Base-by-base conservation (phyloP, 176 grass and related monocot genomes). In the Bonia amplexicaulis region DNA sequence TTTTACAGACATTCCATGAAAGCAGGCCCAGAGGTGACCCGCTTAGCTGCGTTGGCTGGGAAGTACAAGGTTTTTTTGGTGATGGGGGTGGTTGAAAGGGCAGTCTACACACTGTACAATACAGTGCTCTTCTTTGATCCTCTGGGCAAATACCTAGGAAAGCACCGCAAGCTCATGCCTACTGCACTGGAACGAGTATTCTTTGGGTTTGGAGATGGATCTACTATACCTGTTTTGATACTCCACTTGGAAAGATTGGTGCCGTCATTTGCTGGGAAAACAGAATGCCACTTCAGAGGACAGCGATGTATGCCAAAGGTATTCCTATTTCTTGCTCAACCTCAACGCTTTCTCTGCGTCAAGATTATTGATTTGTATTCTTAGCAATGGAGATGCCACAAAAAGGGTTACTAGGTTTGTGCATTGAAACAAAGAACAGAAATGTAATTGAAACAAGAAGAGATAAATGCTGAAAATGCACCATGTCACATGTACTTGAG, bases 201-300 rank as follows among this genome's bases (percentile, higher is more conserved):
- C 75, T 96, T 86, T 91, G 96, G 96, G 25, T 98, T 85, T 58
- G 96, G 96, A 77, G 96, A 96, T 90, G 96, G 96, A 83, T 98
- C 91, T 57, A 98, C 93, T 19, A 88, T 98, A 82, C 96, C 96
- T 66, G 96, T 98, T 65, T 89, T 84, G 96, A 99, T 82, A 96
- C 93, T 48, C 84, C 88, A 5, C 15, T 99, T 59, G 96, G 96
- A 75, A 99, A 96, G 77, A 96, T 99, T 6, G 91, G 93, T 77
- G 55, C 89, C 5, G 22, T 82, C 25, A 94, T 99, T 81, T 99
- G 96, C 81, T 99, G 96, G 96, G 96, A 99, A 59, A 99, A 92
- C 65, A 92, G 80, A 79, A 99, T 99, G 96, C 96, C 93, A 65
- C 93, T 99, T 81, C 25, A 94, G 14, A 90, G 96, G 82, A 91